Evolutionary conservation across 108 stramenopile genomes (phyloP), one percentile per base, ranked within the genome.

Genomic region (Cyclotella choctawhatcheeana): DNA sequence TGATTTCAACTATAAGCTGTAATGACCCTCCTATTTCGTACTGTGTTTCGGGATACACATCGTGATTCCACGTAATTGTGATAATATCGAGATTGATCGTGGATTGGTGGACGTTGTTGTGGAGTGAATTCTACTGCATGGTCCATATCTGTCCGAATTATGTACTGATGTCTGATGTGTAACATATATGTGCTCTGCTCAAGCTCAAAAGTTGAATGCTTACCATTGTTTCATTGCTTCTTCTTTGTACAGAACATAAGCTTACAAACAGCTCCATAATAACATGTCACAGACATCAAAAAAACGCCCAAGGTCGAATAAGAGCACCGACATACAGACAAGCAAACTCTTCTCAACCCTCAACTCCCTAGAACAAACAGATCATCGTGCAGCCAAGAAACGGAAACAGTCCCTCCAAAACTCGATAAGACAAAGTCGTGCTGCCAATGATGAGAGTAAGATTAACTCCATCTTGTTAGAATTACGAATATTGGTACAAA

Each of bases 401-500:
- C 65, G 71, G 22, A 22, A 61, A 29, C 59, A 45, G 27, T 60
- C 71, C 18, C 35, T 50, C 17, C 33, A 40, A 53, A 13, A 22
- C 0, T 59, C 64, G 0, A 31, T 71, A 2, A 27, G 29, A 29
- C 40, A 67, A 55, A 62, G 59, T 20, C 52, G 54, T 20, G 90
- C 88, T 26, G 86, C 87, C 0, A 69, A 85, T 25, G 58, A 64
- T 24, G 88, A 89, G 51, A 77, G 72, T 5, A 82, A 87, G 50
- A 64, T 93, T 3, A 76, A 88, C 56, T 47, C 64, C 0, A 80
- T 84, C 44, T 63, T 91, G 54, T 20, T 94, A 37, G 89, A 94
- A 62, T 74, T 81, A 53, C 80, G 89, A 2, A 94, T 94, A 64
- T 78, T 91, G 40, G 53, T 86, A 32, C 93, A 94, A 26, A 81